These are phyloP conservation scores for Aspergillus hancockii DNA, from an alignment of 495 filamentous ascomycete genomes.

Conservation along the genomic window DNA sequence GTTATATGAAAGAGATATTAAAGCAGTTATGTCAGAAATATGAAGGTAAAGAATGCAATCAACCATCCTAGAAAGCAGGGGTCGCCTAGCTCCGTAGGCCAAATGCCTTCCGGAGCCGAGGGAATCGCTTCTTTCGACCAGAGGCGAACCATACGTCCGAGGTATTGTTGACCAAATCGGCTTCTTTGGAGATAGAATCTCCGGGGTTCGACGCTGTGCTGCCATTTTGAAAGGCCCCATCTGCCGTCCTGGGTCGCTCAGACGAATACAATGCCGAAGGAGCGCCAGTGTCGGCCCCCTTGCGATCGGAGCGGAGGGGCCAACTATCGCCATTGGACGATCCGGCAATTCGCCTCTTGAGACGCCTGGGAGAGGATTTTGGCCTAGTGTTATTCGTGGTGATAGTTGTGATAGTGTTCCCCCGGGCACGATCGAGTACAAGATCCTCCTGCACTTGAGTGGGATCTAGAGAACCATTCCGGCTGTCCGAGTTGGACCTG, in stretches of 20 bases:
- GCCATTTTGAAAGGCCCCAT: conserved; percentile 17
- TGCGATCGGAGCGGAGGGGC: conserved; percentile 27
- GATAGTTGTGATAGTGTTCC: conserved; percentile 18
- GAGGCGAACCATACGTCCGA: conserved; percentile 40
- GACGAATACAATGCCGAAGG: conserved; percentile 7
- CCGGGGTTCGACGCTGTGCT: conserved; percentile 1
- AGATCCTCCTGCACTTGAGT: conserved; percentile 25
- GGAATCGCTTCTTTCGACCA: conserved; percentile 54
- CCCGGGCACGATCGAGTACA: conserved; percentile 18
- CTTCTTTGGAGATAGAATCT: background rate
- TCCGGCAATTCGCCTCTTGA: conserved; percentile 30
- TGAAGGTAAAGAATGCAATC: conserved; percentile 13
- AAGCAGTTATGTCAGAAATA: conserved; percentile 15
- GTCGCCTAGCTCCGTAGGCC: conserved; percentile 39
- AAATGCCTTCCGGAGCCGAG: conserved; percentile 49
- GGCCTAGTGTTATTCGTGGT: conserved; percentile 20
- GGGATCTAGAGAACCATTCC: conserved; percentile 23
- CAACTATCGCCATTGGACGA: conserved; percentile 28
- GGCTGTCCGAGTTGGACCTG: conserved; percentile 22
- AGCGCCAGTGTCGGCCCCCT: conserved; percentile 15
- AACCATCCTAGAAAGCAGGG: conserved; percentile 11
- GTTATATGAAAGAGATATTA: conserved; percentile 14
- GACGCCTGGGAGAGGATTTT: conserved; percentile 28
- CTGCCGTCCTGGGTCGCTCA: conserved; percentile 17
- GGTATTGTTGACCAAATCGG: conserved; percentile 11